Base-by-base conservation (phyloP, 1,284 basidiomycete genomes). In the Trametes hirsuta region DNA sequence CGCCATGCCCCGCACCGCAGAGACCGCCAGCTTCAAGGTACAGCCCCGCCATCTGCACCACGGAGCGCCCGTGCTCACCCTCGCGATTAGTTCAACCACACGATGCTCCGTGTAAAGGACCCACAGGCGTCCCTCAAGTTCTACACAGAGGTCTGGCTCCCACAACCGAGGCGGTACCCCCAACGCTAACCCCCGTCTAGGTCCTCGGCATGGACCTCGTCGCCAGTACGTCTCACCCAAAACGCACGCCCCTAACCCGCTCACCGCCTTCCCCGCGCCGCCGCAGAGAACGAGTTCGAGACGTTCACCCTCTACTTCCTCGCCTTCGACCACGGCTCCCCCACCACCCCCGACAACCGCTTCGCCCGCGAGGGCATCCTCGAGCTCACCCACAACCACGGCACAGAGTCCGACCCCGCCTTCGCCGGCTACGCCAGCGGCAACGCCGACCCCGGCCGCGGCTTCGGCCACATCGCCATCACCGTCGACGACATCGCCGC, bases 81-180 rank as follows among this genome's bases (percentile, higher is more conserved):
- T 30, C 10, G 30, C 45, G 12, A 53, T 12, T 60, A 93, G 88
- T 91, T 94, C 77, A 94, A 95, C 74, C 93, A 96, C 77, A 93
- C 91, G 35, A 95, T 94, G 93, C 76, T 95, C 71, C 86, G 95
- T 66, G 83, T 97, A 74, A 95, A 91, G 79, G 94, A 97, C 75
- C 91, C 94, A 15, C 87, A 95, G 69, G 79, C 76, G 42, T 94
- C 93, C 22, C 68, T 94, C 65, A 77, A 79, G 42, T 95, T 93
- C 74, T 95, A 94, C 77, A 82, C 84, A 58, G 83, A 91, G 49
- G 88, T 83, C 59, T 64, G 79, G 67, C 36, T 45, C 30, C n/a
- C n/a, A 18, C 47, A 51, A 25, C 11, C 34, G 14, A 8, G 10
- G 45, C 24, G 30, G 21, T 11, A 41, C 21, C 4, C 37, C 4